phyloP scores from a whole-genome alignment of 1,284 basidiomycete species.

The Lentinula novae-zelandiae region DNA sequence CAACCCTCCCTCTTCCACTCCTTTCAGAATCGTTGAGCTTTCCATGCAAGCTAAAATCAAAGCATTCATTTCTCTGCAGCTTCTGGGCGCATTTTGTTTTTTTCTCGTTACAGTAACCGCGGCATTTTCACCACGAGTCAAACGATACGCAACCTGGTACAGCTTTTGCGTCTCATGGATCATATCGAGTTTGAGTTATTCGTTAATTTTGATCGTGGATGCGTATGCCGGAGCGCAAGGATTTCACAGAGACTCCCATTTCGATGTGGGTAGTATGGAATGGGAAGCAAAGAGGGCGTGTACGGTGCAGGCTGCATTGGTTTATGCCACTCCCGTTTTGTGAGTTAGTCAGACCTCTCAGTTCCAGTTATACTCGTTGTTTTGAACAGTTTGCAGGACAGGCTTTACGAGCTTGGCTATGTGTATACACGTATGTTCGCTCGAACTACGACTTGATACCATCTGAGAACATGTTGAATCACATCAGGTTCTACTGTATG shows the following conservation, averaged over 20 bases:
- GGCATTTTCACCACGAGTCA: conserved; percentile 23
- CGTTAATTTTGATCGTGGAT: background rate
- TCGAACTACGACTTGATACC: background rate
- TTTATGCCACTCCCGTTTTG: conserved; percentile 30
- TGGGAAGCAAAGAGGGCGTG: conserved; percentile 20
- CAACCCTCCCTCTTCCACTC: background rate
- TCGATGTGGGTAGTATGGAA: background rate
- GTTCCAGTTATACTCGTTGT: background rate
- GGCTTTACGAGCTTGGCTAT: conserved; percentile 20
- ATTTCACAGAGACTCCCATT: background rate
- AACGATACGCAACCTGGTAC: conserved; percentile 31
- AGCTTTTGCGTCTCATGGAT: conserved; percentile 33
- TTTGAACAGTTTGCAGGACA: conserved; percentile 14
- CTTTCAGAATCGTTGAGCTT: background rate
- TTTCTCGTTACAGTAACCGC: conserved; percentile 25
- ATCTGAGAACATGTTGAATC: background rate
- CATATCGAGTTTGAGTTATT: conserved; percentile 22
- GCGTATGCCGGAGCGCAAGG: background rate
- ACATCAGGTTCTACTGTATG: background rate
- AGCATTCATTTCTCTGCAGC: conserved; percentile 28
- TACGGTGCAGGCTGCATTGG: conserved; percentile 27
- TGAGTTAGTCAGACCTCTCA: conserved; percentile 14
- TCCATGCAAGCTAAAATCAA: conserved; percentile 3
- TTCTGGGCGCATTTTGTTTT: conserved; percentile 24
- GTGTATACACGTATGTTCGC: conserved; percentile 1